Conservation (phyloP, 768 basidiomycete genomes). For the Phlebiopsis gigantea region DNA sequence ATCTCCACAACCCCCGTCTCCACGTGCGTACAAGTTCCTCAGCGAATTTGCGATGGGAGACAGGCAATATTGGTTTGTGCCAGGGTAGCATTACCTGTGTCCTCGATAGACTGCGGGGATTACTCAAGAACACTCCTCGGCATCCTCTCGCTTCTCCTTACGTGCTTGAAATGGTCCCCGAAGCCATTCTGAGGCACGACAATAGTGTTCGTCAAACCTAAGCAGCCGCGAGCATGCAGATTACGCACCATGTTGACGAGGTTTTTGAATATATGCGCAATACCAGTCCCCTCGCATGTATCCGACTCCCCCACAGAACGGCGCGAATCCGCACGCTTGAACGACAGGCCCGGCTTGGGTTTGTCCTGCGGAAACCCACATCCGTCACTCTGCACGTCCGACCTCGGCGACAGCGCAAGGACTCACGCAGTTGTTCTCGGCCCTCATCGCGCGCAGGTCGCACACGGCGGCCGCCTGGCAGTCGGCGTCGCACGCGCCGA, state of each 20-base stretch:
- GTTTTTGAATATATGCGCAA: slow-evolving; percentile 2
- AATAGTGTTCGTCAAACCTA: neutral
- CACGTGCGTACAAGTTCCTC: no score
- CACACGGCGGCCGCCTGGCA: slow-evolving; percentile 41
- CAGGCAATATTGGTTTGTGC: no score
- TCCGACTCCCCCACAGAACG: neutral
- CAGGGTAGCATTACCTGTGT: no score
- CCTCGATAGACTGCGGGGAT: no score
- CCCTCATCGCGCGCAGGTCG: slow-evolving; percentile 36
- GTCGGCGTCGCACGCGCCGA: slow-evolving; percentile 29
- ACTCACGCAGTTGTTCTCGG: slow-evolving; percentile 36
- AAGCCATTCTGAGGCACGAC: neutral
- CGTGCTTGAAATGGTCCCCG: neutral
- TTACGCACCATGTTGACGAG: neutral
- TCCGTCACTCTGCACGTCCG: neutral
- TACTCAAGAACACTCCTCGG: neutral
- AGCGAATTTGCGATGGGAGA: no score
- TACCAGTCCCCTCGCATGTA: slow-evolving; percentile 9
- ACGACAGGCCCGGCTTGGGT: slow-evolving; percentile 1
- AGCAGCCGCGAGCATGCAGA: neutral
- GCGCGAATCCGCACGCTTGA: neutral
- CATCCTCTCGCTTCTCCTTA: neutral
- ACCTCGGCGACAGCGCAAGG: neutral
- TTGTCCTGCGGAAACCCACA: neutral
- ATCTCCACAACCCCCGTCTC: no score